Conservation (phyloP, 805 yeast genomes). For the Huiozyma naganishii region DNA sequence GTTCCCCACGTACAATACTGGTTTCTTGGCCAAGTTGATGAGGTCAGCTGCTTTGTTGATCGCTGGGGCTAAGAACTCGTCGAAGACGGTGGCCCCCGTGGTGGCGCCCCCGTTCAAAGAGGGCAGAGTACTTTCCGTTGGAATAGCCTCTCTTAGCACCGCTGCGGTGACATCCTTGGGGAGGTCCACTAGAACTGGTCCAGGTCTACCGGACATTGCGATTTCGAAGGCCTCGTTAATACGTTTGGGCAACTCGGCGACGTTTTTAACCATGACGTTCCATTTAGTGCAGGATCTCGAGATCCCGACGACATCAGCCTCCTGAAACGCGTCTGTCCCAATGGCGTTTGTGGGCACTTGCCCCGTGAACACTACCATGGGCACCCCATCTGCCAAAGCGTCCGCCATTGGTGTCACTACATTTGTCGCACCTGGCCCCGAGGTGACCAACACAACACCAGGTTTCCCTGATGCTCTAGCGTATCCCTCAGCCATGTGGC, state of each 20-base stretch:
- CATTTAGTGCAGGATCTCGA: conserved; percentile 96
- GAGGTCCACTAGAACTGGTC: conserved; percentile 93
- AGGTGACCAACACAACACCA: conserved; percentile 96
- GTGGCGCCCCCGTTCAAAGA: conserved; percentile 43
- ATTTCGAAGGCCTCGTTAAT: conserved; percentile 98
- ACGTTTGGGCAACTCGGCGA: conserved; percentile 88
- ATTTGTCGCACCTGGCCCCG: conserved; percentile 98
- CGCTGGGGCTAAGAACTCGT: conserved; percentile 64
- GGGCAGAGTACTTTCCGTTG: conserved; percentile 69
- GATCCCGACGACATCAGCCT: conserved; percentile 95
- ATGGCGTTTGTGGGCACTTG: conserved; percentile 94
- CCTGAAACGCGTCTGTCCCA: conserved; percentile 98
- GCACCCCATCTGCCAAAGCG: conserved; percentile 94
- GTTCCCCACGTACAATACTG: conserved; percentile 84
- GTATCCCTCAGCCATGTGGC: conserved; percentile 99
- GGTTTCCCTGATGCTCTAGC: conserved; percentile 93
- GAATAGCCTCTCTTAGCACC: conserved; percentile 76
- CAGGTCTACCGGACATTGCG: conserved; percentile 93
- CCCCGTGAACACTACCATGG: conserved; percentile 92
- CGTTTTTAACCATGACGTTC: conserved; percentile 96
- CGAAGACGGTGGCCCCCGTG: conserved; percentile 56
- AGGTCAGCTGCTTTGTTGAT: conserved; percentile 68
- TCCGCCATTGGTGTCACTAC: conserved; percentile 98
- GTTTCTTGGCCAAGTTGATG: conserved; percentile 74
- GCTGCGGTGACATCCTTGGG: conserved; percentile 98